These are phyloP conservation scores for Mucor circinelloides DNA, from an alignment of 371 early-diverging fungal species.

Conservation along the genomic window DNA sequence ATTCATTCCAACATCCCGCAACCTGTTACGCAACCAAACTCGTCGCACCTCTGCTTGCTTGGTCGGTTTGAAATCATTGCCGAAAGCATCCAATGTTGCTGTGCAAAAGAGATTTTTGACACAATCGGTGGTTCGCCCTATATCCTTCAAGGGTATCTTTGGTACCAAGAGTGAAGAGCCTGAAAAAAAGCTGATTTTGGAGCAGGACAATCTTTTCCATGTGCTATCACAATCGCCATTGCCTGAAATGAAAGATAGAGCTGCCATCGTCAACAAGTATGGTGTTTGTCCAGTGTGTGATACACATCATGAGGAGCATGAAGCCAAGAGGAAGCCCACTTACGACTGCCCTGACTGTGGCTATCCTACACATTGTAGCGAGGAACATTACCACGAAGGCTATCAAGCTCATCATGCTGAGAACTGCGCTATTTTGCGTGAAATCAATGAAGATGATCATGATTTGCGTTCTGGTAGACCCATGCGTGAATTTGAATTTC, in stretches of 20 bases:
- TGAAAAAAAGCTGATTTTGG: slow-evolving; percentile 33
- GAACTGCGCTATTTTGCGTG: slow-evolving; percentile 61
- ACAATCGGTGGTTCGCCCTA: slow-evolving; percentile 28
- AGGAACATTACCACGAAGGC: slow-evolving; percentile 73
- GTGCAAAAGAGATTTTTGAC: slow-evolving; percentile 14
- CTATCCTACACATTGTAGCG: slow-evolving; percentile 82
- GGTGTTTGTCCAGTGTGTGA: slow-evolving; percentile 80
- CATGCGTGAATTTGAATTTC: slow-evolving; percentile 85
- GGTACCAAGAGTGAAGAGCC: slow-evolving; percentile 4
- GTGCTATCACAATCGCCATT: slow-evolving; percentile 74
- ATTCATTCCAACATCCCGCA: slow-evolving; percentile 9
- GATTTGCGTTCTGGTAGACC: slow-evolving; percentile 80
- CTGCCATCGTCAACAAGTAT: slow-evolving; percentile 65
- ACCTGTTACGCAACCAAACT: not conserved
- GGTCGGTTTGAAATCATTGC: not conserved
- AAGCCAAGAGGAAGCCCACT: slow-evolving; percentile 47
- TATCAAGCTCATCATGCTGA: slow-evolving; percentile 56
- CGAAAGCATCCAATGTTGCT: not conserved
- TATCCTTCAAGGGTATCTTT: slow-evolving; percentile 43
- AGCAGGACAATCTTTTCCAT: slow-evolving; percentile 71
- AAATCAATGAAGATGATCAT: slow-evolving; percentile 84
- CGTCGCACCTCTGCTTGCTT: not conserved
- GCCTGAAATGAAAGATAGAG: slow-evolving; percentile 70
- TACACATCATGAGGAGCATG: slow-evolving; percentile 35
- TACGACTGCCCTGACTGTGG: slow-evolving; percentile 86